phyloP scores from a whole-genome alignment of 345 rosid genomes.

The Pistacia atlantica region DNA sequence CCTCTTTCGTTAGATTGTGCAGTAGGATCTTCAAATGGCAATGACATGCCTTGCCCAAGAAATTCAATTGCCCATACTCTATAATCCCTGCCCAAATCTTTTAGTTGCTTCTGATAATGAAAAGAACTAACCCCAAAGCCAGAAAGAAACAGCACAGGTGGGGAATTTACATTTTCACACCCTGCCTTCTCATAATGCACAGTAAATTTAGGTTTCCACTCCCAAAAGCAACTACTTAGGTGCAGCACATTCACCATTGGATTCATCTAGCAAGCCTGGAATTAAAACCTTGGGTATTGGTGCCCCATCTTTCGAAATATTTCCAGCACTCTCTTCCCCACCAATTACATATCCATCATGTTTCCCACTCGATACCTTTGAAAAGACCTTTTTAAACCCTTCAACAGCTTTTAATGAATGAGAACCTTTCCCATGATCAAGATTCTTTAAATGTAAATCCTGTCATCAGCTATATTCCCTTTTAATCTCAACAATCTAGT shows the following conservation, averaged over 20 bases:
- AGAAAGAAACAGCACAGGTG: constrained; percentile 82
- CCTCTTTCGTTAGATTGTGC: constrained; percentile 29
- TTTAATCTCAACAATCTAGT: too few species aligned
- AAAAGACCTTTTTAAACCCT: constrained; percentile 24
- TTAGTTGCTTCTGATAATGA: constrained; percentile 90
- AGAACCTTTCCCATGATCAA: constrained; percentile 19
- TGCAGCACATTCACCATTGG: constrained; percentile 58
- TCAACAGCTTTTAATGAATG: constrained; percentile 19
- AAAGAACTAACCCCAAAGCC: constrained; percentile 98
- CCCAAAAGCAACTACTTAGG: constrained; percentile 61
- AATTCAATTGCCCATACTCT: constrained; percentile 98
- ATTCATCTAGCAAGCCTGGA: constrained; percentile 71
- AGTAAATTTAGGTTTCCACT: constrained; percentile 81
- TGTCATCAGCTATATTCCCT: too few species aligned
- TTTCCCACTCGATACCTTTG: constrained; percentile 43
- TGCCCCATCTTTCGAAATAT: constrained; percentile 34
- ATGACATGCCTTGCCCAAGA: constrained; percentile 88
- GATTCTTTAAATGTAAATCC: not conserved
- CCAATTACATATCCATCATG: constrained; percentile 57
- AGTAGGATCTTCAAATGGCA: constrained; percentile 82
- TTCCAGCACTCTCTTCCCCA: constrained; percentile 47
- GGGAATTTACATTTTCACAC: constrained; percentile 60
- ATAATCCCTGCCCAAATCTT: constrained; percentile 82
- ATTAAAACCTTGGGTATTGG: constrained; percentile 53
- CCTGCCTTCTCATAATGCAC: constrained; percentile 84